These are phyloP conservation scores for Amanita exitialis DNA, from an alignment of 768 basidiomycete species.

Conservation along the genomic window DNA sequence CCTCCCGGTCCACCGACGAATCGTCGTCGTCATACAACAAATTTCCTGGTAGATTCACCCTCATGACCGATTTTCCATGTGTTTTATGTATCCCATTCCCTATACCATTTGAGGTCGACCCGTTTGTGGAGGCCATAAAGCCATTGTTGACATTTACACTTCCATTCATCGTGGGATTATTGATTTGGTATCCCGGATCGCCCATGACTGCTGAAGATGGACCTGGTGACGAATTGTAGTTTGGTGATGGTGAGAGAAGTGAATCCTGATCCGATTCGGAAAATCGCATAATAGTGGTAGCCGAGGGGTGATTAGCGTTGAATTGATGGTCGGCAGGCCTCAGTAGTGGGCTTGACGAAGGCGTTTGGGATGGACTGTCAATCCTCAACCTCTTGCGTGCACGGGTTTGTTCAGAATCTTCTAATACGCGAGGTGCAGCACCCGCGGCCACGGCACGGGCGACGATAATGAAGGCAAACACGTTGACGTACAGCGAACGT, in stretches of 20 bases:
- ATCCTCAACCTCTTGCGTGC: slow-evolving; percentile 67
- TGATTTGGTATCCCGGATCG: slow-evolving; percentile 16
- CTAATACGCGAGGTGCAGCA: background rate
- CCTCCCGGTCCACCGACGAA: slow-evolving; percentile 75
- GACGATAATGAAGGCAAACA: slow-evolving; percentile 6
- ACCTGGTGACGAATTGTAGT: slow-evolving; percentile 18
- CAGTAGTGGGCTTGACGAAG: slow-evolving; percentile 18
- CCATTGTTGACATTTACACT: slow-evolving; percentile 30
- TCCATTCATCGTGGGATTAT: slow-evolving; percentile 32
- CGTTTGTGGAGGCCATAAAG: slow-evolving; percentile 14
- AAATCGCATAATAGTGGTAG: slow-evolving; percentile 34
- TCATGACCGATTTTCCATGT: slow-evolving; percentile 40
- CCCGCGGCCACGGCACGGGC: slow-evolving; percentile 14
- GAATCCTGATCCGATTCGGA: slow-evolving; percentile 40
- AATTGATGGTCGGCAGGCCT: slow-evolving; percentile 16
- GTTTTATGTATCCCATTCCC: slow-evolving; percentile 41
- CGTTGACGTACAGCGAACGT: slow-evolving; percentile 8
- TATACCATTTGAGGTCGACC: slow-evolving; percentile 25
- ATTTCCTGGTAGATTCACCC: slow-evolving; percentile 62
- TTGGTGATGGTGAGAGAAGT: slow-evolving; percentile 32
- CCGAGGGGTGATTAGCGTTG: slow-evolving; percentile 13
- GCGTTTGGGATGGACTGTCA: slow-evolving; percentile 24
- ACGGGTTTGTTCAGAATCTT: slow-evolving; percentile 42
- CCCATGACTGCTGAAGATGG: background rate
- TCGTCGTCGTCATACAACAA: slow-evolving; percentile 75